Evolutionary conservation across 305 asterid genomes (phyloP).

Genomic region (Fraxinus greggii): DNA sequence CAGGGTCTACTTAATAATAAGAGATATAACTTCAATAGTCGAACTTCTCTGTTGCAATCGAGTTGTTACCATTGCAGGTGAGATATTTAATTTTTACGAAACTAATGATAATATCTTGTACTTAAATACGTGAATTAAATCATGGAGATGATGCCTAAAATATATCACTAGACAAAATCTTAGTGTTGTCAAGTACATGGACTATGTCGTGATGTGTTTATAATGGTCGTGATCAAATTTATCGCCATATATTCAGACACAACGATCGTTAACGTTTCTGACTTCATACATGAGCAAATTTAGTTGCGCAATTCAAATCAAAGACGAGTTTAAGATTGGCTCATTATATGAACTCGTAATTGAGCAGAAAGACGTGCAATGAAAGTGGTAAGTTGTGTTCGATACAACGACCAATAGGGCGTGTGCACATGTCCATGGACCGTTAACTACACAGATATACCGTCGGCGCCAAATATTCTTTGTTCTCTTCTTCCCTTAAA

Average conservation of each 20-base stretch:
- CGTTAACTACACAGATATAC: slow-evolving; percentile 29
- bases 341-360: no score
- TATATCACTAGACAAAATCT: not conserved
- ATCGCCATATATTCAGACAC: not conserved
- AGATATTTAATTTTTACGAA: no score
- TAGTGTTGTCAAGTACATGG: not conserved
- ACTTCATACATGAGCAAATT: not conserved
- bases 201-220: not conserved
- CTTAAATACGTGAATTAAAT: no score
- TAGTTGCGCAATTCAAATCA: no score
- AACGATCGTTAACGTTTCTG: no score
- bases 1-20: no score
- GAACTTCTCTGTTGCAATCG: no score
- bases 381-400: not conserved
- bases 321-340: not conserved
- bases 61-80: no score
- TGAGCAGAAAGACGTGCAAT: not conserved
- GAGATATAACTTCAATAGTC: no score
- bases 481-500: slow-evolving; percentile 34
- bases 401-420: no score
- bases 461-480: slow-evolving; percentile 66
- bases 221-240: no score
- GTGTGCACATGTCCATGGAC: slow-evolving; percentile 11
- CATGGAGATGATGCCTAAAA: not conserved
- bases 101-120: not conserved